These are phyloP conservation scores for Gynostemma pentaphyllum DNA, from an alignment of 306 rosid species.

Conservation along the genomic window DNA sequence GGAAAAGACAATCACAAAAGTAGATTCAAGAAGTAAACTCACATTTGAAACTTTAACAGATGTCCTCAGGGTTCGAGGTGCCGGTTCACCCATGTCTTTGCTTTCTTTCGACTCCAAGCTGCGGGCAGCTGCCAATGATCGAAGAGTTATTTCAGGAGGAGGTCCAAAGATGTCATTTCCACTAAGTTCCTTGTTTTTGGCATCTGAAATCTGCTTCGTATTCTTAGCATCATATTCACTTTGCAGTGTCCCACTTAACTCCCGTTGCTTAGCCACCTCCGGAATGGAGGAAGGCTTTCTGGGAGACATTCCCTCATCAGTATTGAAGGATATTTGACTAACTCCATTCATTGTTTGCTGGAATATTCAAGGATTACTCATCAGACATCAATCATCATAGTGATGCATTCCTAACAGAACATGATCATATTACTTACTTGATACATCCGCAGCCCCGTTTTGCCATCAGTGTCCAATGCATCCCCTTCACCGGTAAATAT, in stretches of 20 bases:
- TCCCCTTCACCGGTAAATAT: constrained; percentile 44
- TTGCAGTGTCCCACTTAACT: constrained; percentile 62
- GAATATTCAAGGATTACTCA: not conserved
- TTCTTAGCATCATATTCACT: constrained; percentile 32
- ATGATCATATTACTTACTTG: constrained; percentile 31
- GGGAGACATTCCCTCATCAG: constrained; percentile 49
- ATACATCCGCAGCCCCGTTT: constrained; percentile 46
- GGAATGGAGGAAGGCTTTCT: constrained; percentile 58
- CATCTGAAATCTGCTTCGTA: constrained; percentile 47
- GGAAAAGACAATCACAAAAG: not conserved
- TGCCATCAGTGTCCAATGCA: constrained; percentile 33
- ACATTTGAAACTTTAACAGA: constrained; percentile 94
- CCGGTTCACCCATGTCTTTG: constrained; percentile 37
- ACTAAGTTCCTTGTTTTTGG: constrained; percentile 74
- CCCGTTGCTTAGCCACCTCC: constrained; percentile 94
- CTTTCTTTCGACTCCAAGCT: constrained; percentile 30
- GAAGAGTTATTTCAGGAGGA: constrained; percentile 52
- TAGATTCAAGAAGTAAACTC: constrained; percentile 22
- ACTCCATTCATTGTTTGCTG: constrained; percentile 63
- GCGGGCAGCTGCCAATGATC: constrained; percentile 33
- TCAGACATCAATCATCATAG: too few species aligned
- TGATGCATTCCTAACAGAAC: not conserved
- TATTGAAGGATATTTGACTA: constrained; percentile 70
- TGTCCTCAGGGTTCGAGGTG: constrained; percentile 38
- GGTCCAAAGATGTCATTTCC: constrained; percentile 86